Evolutionary conservation across 176 grass and related monocot genomes (phyloP).

Genomic region (Areca catechu): DNA sequence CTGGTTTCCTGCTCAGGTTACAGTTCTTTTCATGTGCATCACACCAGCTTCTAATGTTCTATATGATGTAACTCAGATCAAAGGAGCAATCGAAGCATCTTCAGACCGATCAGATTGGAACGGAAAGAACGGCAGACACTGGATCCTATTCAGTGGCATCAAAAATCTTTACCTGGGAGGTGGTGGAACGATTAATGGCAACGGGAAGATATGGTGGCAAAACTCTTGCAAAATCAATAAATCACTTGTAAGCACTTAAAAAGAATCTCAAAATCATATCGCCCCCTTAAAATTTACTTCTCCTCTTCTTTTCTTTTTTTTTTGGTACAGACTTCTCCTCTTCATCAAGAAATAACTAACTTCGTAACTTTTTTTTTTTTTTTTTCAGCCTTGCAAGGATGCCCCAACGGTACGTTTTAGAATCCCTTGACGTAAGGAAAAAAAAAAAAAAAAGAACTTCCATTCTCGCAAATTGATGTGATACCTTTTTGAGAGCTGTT

Average conservation of each 20-base stretch:
- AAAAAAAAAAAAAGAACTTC: too few species aligned
- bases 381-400: constrained; percentile 46
- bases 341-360: constrained; percentile 10
- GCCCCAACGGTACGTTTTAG: constrained; percentile 48
- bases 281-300: background rate
- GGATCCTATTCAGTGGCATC: constrained; percentile 43
- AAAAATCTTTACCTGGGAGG: constrained; percentile 30
- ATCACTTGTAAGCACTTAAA: constrained; percentile 27
- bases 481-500: background rate
- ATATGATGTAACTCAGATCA: constrained; percentile 25
- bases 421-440: too few species aligned
- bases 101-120: constrained; percentile 29
- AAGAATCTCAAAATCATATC: background rate
- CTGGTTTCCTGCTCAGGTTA: too few species aligned
- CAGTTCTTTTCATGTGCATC: too few species aligned
- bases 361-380: background rate
- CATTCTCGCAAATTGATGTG: too few species aligned
- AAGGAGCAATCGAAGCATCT: constrained; percentile 54
- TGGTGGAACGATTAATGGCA: constrained; percentile 62
- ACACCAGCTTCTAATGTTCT: background rate
- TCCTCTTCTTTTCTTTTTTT: background rate
- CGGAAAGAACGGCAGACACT: constrained; percentile 17
- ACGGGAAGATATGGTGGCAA: constrained; percentile 64
- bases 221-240: constrained; percentile 65
- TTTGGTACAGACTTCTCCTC: background rate